Evolutionary conservation across 306 rosid species (phyloP).

Genomic region (Rosa chinensis): DNA sequence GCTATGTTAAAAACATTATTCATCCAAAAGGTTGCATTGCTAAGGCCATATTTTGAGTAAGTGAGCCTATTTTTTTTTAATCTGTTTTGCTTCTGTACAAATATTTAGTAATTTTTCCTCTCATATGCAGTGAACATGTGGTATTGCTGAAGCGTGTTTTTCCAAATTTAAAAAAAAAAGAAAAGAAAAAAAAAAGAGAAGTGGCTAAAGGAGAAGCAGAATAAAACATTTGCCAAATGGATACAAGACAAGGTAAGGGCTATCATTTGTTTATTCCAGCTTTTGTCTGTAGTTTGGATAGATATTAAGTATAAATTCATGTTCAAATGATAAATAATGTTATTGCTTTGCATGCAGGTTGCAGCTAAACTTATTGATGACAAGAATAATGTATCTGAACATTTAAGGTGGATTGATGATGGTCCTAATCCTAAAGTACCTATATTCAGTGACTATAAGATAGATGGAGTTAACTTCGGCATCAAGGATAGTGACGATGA

Average conservation of each 20-base stretch:
- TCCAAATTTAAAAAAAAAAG: background rate
- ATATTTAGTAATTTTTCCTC: too few species aligned
- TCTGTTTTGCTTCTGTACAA: background rate
- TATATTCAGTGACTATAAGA: background rate
- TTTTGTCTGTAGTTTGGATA: too few species aligned
- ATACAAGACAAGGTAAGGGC: background rate
- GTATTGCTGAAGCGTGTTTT: background rate
- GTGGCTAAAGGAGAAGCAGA: background rate
- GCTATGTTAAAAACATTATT: background rate
- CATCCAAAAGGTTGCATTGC: background rate
- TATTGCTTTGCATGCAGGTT: background rate
- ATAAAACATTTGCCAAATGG: background rate
- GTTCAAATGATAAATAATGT: too few species aligned
- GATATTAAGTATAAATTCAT: too few species aligned
- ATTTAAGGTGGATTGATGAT: background rate
- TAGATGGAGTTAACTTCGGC: background rate
- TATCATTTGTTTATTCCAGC: too few species aligned
- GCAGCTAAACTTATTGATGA: background rate
- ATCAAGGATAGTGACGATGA: background rate
- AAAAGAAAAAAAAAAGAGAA: background rate
- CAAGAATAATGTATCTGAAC: background rate
- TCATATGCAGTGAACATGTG: background rate
- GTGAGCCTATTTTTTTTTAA: background rate
- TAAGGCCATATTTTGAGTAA: background rate
- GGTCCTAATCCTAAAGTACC: background rate